A percentile compares a stretch with the other conserved stretches of the same genome.
Conservation (phyloP, 2,329 filamentous ascomycete genomes). For the Eurotiales sp. region DNA sequence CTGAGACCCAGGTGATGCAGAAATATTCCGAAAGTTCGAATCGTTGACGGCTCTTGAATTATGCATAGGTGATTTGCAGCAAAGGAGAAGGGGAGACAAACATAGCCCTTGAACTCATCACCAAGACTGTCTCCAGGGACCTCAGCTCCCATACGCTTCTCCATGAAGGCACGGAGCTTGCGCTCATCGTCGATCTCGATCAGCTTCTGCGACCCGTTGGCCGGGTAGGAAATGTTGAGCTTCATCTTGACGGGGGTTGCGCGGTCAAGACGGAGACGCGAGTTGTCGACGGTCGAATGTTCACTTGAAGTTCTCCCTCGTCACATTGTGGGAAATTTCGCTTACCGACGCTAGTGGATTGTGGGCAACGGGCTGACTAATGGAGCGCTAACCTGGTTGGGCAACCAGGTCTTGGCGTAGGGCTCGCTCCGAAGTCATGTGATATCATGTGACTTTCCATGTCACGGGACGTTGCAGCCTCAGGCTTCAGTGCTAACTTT, state of each 20-base stretch:
- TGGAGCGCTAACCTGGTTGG: conserved; percentile 25
- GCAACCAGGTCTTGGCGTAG: conserved; percentile 22
- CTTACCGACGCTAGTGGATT: conserved; percentile 13
- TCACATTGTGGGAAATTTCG: conserved; percentile 15
- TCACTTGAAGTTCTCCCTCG: conserved; percentile 21
- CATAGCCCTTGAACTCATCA: conserved; percentile 99
- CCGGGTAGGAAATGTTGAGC: conserved; percentile 82
- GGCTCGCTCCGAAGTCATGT: conserved; percentile 20
- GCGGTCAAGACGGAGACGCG: conserved; percentile 47
- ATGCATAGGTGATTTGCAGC: not conserved
- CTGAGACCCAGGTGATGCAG: conserved; percentile 3
- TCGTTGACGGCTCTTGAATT: not conserved
- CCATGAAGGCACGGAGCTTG: conserved; percentile 98
- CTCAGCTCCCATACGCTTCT: conserved; percentile 76
- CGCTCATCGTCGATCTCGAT: conserved; percentile 99
- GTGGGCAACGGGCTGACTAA: conserved; percentile 20
- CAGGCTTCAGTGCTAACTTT: not conserved
- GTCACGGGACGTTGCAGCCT: conserved; percentile 8
- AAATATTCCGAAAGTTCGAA: not conserved
- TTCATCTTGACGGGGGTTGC: conserved; percentile 63
- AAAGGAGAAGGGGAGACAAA: conserved; percentile 9
- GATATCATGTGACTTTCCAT: too few relatives aligned
- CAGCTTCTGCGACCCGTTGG: conserved; percentile 99
- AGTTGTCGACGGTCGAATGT: conserved; percentile 40
- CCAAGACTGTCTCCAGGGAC: conserved; percentile 91